Conservation (phyloP, 371 early-diverging fungal genomes). For the Catenaria anguillulae region DNA sequence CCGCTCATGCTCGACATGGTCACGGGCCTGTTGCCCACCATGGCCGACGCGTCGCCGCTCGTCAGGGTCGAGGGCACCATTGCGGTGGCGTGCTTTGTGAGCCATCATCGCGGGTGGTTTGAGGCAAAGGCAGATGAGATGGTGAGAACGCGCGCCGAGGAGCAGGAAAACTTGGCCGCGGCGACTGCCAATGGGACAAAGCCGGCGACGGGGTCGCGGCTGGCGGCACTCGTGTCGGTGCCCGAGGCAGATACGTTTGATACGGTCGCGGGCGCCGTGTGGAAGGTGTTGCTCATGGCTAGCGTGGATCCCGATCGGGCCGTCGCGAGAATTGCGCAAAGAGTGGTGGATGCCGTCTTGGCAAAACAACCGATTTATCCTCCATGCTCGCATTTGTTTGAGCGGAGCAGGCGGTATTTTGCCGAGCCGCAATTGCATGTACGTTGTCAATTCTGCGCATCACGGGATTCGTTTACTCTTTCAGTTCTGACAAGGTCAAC, state of each 20-base stretch:
- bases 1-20: slow-evolving; percentile 54
- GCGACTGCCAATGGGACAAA: slow-evolving; percentile 12
- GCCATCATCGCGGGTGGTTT: slow-evolving; percentile 41
- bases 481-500: too few relatives aligned
- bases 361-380: slow-evolving; percentile 23
- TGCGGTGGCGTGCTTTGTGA: slow-evolving; percentile 48
- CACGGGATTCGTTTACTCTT: too few relatives aligned
- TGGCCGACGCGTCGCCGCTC: slow-evolving; percentile 64
- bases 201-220: slow-evolving; percentile 12
- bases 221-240: slow-evolving; percentile 19
- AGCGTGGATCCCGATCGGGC: slow-evolving; percentile 62
- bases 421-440: slow-evolving; percentile 84
- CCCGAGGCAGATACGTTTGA: background rate
- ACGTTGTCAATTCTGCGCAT: too few relatives aligned
- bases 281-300: slow-evolving; percentile 60
- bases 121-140: slow-evolving; percentile 48
- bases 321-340: slow-evolving; percentile 43
- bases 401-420: slow-evolving; percentile 77
- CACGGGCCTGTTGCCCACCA: slow-evolving; percentile 39
- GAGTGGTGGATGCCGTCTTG: slow-evolving; percentile 53
- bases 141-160: slow-evolving; percentile 49
- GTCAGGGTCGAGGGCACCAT: slow-evolving; percentile 67
- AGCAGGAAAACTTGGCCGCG: slow-evolving; percentile 13
- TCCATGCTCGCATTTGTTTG: slow-evolving; percentile 49
- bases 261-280: slow-evolving; percentile 19